These are phyloP conservation scores for Boechera stricta DNA, from an alignment of 345 rosid genomes.

Conservation along the genomic window DNA sequence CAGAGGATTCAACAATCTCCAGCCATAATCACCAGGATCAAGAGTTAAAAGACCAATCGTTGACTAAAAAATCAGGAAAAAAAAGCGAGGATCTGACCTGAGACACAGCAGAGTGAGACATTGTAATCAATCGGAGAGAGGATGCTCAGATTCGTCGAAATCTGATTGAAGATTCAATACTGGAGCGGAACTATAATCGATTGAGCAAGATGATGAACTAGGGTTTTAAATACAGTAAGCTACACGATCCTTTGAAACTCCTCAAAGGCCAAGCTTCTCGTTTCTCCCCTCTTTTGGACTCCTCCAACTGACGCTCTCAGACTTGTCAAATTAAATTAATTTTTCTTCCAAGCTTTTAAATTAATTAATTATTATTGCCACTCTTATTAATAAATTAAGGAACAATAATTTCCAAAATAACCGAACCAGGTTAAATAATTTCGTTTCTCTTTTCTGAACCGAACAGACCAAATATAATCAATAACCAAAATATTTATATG, in stretches of 20 bases:
- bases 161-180: background rate
- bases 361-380: background rate
- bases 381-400: background rate
- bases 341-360: background rate
- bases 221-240: constrained; percentile 35
- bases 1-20: background rate
- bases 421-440: background rate
- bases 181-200: background rate
- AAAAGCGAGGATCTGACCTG: constrained; percentile 31
- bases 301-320: constrained; percentile 41
- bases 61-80: constrained; percentile 4
- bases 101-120: constrained; percentile 47
- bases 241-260: constrained; percentile 42
- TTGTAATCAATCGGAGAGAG: constrained; percentile 24
- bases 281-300: constrained; percentile 43
- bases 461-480: background rate
- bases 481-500: background rate
- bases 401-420: too few species aligned
- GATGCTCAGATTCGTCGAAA: background rate
- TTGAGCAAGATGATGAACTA: constrained; percentile 24
- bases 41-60: background rate
- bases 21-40: background rate
- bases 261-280: constrained; percentile 41
- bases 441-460: background rate
- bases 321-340: background rate